Evolutionary conservation across 2,329 filamentous ascomycete species (phyloP), one percentile per base, ranked within the genome.

Genomic region (Aspergillus bombycis): DNA sequence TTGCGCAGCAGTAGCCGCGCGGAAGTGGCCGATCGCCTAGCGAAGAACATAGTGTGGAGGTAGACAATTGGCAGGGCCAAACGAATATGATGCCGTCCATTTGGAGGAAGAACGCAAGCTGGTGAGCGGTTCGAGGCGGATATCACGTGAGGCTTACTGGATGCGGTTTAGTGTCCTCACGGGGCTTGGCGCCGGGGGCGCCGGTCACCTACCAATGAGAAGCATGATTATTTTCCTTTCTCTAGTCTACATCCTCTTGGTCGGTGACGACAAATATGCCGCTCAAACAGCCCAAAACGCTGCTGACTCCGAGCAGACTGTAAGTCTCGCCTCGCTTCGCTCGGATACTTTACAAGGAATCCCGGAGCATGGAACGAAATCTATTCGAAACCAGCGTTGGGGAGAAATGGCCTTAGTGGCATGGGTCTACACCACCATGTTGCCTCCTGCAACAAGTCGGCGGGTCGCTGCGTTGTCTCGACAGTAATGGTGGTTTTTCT

Each of bases 1-100:
- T 74, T 74, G 63, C 75, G 77, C 74, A 80, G 73, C 68, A 77
- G 60, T 60, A 74, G 71, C 70, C 77, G 75, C 68, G 72, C 69
- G 60, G 75, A 75, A 66, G 72, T 74, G 65, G 73, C 74, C 65
- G 77, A 79, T 72, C 77, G 74, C 74, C 78, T 75, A 69, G 78
- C 75, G 68, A 75, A 70, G 70, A 79, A 78, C 79, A 81, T 81
- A 67, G 70, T 74, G 72, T 74, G 72, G 62, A 65, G 62, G 63
- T 65, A 65, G 63, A 68, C 67, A 74, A 76, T 74, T 72, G 70
- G 65, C 66, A 68, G 70, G 68, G 71, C 70, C 70, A 68, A 63
- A 68, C 67, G 67, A 65, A 66, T 70, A 71, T 72, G 71, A 72
- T 74, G 64, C 68, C 72, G 72, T 72, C 67, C 67, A 66, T 58